Evolutionary conservation across 371 early-diverging fungal species (phyloP), one percentile per base, ranked within the genome.

Genomic region (Mortierella sp.): DNA sequence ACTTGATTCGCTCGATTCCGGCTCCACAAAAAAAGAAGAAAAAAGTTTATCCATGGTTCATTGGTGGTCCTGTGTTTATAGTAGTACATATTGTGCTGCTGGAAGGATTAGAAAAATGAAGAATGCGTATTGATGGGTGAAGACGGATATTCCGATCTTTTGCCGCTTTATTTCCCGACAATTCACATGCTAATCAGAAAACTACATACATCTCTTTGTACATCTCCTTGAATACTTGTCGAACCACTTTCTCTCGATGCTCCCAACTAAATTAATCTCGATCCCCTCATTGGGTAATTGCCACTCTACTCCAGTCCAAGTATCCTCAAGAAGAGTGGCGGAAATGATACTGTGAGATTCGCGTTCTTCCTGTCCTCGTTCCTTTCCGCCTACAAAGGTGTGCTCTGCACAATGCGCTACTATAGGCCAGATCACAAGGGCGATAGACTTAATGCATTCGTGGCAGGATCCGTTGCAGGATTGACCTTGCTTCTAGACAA

Each of bases 401-500:
- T 91, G 16, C 85, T 96, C 45, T 96, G 96, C 84, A 68, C 84
- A 4, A 77, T 95, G 84, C 91, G 96, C 40, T 81, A 88, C 63
- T 62, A 87, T 35, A 84, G 90, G 55, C 81, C 85, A 28, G 84
- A 73, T 16, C 70, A 68, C 3, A 89, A 89, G 35, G 87, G 89
- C 35, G 94, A 94, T 78, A 80, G 87, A 28, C 78, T 89, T 55
- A 94, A 94, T 64, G 88, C 95, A 9, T 91, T 95, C 75, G 80
- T 95, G 10, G 96, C 96, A 5, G 96, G 96, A 20, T 85, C 90
- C 43, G 73, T 94, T 1, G 93, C 96, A 5, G 95, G 96, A 2
- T 62, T 92, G 66, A 84, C 93, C 0, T 85, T 95, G 24, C 75
- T 87, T 24, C 83, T 96, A 37, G 96, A 96, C 84, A 85, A 86